These are phyloP conservation scores for Spergularia azorica DNA, from an alignment of 179 eudicot genomes.

Conservation along the genomic window DNA sequence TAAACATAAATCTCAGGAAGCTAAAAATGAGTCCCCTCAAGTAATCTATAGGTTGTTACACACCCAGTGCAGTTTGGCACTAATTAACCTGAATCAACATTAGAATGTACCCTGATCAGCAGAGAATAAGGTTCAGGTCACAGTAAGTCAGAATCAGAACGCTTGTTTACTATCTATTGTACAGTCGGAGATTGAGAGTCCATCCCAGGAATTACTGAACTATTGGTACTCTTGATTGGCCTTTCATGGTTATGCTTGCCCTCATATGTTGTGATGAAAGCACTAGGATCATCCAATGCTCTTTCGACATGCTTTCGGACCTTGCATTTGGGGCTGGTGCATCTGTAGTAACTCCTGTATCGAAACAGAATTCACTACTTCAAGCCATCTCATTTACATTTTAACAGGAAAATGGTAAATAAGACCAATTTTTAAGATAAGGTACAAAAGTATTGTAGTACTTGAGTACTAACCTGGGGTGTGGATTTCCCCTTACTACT, in stretches of 20 bases:
- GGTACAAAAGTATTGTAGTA: neutral
- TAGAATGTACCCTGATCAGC: neutral
- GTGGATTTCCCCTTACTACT: constrained; percentile 81
- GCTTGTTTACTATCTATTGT: neutral
- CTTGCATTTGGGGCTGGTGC: constrained; percentile 75
- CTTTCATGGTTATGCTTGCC: constrained; percentile 72
- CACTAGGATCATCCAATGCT: constrained; percentile 73
- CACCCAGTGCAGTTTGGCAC: no score
- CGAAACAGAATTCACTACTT: neutral
- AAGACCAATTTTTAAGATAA: neutral
- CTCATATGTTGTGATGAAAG: constrained; percentile 86
- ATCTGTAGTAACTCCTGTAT: constrained; percentile 87
- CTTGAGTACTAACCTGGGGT: constrained; percentile 62
- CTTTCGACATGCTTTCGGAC: constrained; percentile 90
- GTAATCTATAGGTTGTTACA: no score
- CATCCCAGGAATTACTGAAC: constrained; percentile 10
- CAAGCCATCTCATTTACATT: neutral
- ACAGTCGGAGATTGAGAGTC: constrained; percentile 13
- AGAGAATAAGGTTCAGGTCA: neutral
- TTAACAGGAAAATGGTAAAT: neutral
- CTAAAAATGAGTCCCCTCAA: no score
- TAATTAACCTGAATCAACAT: no score
- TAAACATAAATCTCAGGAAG: no score
- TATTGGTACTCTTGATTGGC: constrained; percentile 25
- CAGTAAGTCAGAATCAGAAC: neutral